phyloP scores from a whole-genome alignment of 352 stramenopile genomes.

The Plasmopara halstedii region DNA sequence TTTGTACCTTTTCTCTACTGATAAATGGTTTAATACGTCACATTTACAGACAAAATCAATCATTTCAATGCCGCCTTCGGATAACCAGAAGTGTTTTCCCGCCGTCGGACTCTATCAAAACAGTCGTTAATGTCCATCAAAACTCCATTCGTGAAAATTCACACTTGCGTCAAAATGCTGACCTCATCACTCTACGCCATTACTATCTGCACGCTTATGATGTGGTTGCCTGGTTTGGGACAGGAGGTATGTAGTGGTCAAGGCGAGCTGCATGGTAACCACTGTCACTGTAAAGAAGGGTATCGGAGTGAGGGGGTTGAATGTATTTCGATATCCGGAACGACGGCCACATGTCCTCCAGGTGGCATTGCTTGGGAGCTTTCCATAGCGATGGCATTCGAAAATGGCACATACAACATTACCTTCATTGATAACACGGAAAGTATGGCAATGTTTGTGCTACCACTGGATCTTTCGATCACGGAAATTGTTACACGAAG shows the following conservation, averaged over 20 bases:
- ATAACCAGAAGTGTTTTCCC: too few relatives aligned
- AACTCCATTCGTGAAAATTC: too few relatives aligned
- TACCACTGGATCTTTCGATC: constrained; percentile 22
- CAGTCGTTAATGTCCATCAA: too few relatives aligned
- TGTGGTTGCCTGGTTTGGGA: constrained; percentile 4
- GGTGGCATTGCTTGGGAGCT: constrained; percentile 35
- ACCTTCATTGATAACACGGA: constrained; percentile 35
- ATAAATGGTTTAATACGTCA: too few relatives aligned
- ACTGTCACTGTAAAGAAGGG: constrained; percentile 36
- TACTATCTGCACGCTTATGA: not conserved
- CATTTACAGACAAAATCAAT: too few relatives aligned
- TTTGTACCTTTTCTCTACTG: too few relatives aligned
- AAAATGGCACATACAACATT: constrained; percentile 37
- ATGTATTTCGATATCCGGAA: constrained; percentile 18
- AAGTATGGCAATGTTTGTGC: constrained; percentile 36
- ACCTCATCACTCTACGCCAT: not conserved
- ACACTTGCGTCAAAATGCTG: not conserved
- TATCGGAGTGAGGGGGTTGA: constrained; percentile 36
- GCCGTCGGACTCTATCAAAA: too few relatives aligned
- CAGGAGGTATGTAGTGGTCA: constrained; percentile 34
- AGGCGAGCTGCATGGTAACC: constrained; percentile 31
- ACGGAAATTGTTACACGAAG: constrained; percentile 11
- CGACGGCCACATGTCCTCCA: constrained; percentile 19
- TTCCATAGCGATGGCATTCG: constrained; percentile 33
- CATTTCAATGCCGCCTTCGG: too few relatives aligned